A percentile compares a stretch with the other conserved stretches of the same genome.
phyloP scores from a whole-genome alignment of 352 stramenopile species.

The Vaucheria bursata region DNA sequence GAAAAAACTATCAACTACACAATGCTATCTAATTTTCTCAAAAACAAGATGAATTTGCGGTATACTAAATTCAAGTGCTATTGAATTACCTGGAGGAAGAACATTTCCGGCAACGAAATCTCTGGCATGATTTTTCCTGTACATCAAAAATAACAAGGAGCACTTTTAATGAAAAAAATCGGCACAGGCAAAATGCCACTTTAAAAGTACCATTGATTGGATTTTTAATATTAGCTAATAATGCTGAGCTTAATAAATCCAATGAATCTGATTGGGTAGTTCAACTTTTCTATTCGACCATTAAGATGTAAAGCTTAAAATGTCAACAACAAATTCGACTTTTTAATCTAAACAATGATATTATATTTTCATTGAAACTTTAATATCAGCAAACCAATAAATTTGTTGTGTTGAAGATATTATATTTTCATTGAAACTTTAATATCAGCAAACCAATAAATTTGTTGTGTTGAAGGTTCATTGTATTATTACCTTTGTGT shows the following conservation, averaged over 20 bases:
- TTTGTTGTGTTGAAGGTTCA: neutral
- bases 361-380: neutral
- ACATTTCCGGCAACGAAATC: neutral
- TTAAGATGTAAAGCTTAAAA: neutral
- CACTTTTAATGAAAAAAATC: neutral
- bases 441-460: neutral
- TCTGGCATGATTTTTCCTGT: neutral
- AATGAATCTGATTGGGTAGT: neutral
- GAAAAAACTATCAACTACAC: too few species aligned
- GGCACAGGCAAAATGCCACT: neutral
- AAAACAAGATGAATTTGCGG: too few species aligned
- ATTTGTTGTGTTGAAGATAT: neutral
- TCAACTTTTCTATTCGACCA: neutral
- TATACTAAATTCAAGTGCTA: too few species aligned
- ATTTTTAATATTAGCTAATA: neutral
- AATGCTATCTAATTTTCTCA: too few species aligned
- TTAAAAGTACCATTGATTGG: neutral
- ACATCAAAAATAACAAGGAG: neutral
- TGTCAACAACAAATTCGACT: neutral
- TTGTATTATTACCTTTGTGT: neutral
- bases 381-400: neutral
- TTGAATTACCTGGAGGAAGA: neutral
- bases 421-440: neutral
- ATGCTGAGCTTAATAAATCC: neutral
- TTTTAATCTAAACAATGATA: neutral